Evolutionary conservation across 495 filamentous ascomycete species (phyloP).

Genomic region (Hypoxylon trugodes): DNA sequence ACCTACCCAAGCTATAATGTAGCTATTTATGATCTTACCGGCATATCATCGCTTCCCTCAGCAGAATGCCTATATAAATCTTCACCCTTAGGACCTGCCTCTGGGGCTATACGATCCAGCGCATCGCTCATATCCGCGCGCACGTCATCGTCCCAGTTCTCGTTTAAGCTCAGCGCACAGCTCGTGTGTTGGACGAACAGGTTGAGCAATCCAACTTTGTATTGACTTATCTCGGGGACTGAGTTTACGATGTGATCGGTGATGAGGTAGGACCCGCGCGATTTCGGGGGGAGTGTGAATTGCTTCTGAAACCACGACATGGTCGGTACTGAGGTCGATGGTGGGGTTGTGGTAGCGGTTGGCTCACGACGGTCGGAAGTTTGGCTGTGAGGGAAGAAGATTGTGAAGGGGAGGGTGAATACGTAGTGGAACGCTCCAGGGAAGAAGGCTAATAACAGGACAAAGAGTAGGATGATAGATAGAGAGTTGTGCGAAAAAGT

Average conservation of each 20-base stretch:
- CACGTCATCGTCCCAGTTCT: constrained; percentile 76
- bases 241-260: constrained; percentile 73
- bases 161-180: constrained; percentile 86
- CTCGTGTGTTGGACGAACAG: constrained; percentile 92
- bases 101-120: constrained; percentile 85
- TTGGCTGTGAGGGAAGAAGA: constrained; percentile 38
- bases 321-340: constrained; percentile 39
- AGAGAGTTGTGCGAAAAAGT: constrained; percentile 39
- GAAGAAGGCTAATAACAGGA: constrained; percentile 65
- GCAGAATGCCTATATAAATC: constrained; percentile 88
- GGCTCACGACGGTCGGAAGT: constrained; percentile 24
- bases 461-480: constrained; percentile 56
- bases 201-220: constrained; percentile 87
- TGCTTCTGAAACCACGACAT: constrained; percentile 85
- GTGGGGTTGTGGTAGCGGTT: constrained; percentile 27
- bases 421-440: constrained; percentile 62
- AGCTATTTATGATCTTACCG: constrained; percentile 54
- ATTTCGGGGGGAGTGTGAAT: constrained; percentile 74
- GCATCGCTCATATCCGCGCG: constrained; percentile 91
- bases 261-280: constrained; percentile 89
- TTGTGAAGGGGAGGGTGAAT: constrained; percentile 51
- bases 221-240: constrained; percentile 77
- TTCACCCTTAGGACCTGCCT: constrained; percentile 67
- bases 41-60: constrained; percentile 93
- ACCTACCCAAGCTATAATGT: neutral